Evolutionary conservation across 495 filamentous ascomycete species (phyloP).

Genomic region (Penicillium odoratum): DNA sequence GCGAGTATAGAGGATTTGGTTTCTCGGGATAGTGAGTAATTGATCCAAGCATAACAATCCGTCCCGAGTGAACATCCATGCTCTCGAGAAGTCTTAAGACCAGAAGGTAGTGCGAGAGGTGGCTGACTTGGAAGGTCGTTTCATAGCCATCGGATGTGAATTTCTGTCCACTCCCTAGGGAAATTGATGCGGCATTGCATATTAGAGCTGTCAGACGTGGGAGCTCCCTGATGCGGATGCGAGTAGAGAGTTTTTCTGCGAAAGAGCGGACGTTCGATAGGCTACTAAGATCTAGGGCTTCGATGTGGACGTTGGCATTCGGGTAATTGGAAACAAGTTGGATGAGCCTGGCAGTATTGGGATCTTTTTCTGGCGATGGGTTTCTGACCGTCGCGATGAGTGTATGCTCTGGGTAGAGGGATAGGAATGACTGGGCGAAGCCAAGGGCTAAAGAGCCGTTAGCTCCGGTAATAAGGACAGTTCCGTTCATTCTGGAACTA

Average conservation of each 20-base stretch:
- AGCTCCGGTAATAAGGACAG: constrained; percentile 1
- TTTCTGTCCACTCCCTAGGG: constrained; percentile 33
- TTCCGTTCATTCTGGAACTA: neutral
- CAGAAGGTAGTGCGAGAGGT: constrained; percentile 45
- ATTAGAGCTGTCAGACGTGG: constrained; percentile 42
- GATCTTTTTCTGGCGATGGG: constrained; percentile 31
- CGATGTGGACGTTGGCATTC: constrained; percentile 34
- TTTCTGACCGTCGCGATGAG: constrained; percentile 46
- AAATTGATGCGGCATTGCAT: constrained; percentile 49
- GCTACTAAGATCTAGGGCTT: constrained; percentile 40
- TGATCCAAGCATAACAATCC: constrained; percentile 44
- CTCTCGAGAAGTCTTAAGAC: constrained; percentile 43
- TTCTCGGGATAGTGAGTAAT: constrained; percentile 41
- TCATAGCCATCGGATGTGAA: constrained; percentile 45
- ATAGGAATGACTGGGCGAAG: constrained; percentile 40
- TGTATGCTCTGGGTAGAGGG: constrained; percentile 35
- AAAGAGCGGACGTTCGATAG: constrained; percentile 40
- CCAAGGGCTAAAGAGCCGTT: constrained; percentile 14
- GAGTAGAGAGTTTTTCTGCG: constrained; percentile 26
- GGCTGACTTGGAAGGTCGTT: constrained; percentile 44
- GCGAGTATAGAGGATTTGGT: constrained; percentile 35
- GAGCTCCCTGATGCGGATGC: constrained; percentile 31
- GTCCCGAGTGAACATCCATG: constrained; percentile 34
- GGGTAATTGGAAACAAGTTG: constrained; percentile 32
- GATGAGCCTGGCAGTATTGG: constrained; percentile 43